A percentile compares a stretch with the other conserved stretches of the same genome.
Conservation (phyloP, 805 yeast species). For the Wickerhamiella brachini region DNA sequence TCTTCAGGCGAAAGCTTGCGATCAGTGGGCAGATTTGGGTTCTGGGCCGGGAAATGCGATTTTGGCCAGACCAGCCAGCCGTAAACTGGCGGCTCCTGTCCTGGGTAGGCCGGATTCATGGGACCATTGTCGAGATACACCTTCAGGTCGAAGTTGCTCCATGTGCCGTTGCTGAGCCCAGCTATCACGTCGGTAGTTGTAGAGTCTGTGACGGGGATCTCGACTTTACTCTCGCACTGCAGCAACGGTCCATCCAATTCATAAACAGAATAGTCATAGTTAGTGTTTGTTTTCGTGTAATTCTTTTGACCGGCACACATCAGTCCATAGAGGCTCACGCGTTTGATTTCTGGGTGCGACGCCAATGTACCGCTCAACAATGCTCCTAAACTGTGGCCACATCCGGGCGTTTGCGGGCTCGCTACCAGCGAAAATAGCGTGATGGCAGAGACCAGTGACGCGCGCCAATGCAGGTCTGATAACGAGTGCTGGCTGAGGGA, state of each 20-base stretch:
- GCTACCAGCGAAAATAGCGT: slow-evolving; percentile 13
- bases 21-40: slow-evolving; percentile 22
- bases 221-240: neutral
- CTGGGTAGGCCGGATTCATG: neutral
- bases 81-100: slow-evolving; percentile 16
- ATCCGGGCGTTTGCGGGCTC: slow-evolving; percentile 14
- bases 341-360: slow-evolving; percentile 53
- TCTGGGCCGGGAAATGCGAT: neutral
- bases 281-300: slow-evolving; percentile 31
- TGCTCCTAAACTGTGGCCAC: slow-evolving; percentile 3
- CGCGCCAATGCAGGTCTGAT: slow-evolving; percentile 13
- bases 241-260: slow-evolving; percentile 7
- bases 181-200: neutral
- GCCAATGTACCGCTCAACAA: slow-evolving; percentile 17
- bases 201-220: neutral
- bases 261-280: slow-evolving; percentile 32
- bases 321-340: slow-evolving; percentile 46
- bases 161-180: neutral
- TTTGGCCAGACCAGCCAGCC: slow-evolving; percentile 76
- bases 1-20: neutral
- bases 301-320: slow-evolving; percentile 38
- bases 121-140: neutral
- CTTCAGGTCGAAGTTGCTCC: neutral
- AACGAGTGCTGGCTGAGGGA: neutral
- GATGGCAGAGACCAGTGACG: slow-evolving; percentile 9